Base-by-base conservation (phyloP, 2,329 filamentous ascomycete species). In the Pseudocercospora ulei region DNA sequence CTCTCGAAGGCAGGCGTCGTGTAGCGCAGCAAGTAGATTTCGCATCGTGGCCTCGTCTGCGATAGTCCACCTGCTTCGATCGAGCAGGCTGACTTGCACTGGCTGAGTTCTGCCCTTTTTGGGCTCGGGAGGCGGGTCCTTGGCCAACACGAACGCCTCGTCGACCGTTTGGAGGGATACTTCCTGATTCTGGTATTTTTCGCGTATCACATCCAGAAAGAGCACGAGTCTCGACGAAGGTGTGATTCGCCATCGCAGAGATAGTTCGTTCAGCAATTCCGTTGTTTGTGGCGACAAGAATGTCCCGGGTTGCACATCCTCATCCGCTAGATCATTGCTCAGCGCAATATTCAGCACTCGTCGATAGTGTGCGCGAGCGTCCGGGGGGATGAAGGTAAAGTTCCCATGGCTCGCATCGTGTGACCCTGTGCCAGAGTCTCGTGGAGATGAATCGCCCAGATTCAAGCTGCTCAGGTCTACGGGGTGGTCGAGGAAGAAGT, bases 311-410 rank as follows among this genome's bases (percentile, higher is more conserved):
- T 73, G 65, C 20, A 71, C 59, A 18, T 71, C 67, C 9, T 67
- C 62, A 50, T 77, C 71, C 37, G 67, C 66, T 22, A 79, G 53
- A 53, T 80, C 76, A 54, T 75, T 67, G 8, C 64, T 68, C 26
- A 94, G 70, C 19, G 83, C 80, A 58, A 86, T 79, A 51, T 80
- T 77, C 36, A 94, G 65, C 44, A 95, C 80, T 39, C 80, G 78
- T 56, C 83, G 82, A 64, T 93, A 94, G 57, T 82, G 87, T 5
- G 76, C 72, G 52, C 87, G 75, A 18, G 88, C 75, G 49, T 95
- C 84, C 20, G 80, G 69, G 19, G 90, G 90, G 43, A 94, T 92
- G 58, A 88, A 98, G 1, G 82, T 90, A 59, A 88, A 96, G 34
- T 47, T 64, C 65, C 31, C 43, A 65, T 55, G 41, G 12, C 48